Conservation (phyloP, 306 rosid genomes). For the Morella rubra region DNA sequence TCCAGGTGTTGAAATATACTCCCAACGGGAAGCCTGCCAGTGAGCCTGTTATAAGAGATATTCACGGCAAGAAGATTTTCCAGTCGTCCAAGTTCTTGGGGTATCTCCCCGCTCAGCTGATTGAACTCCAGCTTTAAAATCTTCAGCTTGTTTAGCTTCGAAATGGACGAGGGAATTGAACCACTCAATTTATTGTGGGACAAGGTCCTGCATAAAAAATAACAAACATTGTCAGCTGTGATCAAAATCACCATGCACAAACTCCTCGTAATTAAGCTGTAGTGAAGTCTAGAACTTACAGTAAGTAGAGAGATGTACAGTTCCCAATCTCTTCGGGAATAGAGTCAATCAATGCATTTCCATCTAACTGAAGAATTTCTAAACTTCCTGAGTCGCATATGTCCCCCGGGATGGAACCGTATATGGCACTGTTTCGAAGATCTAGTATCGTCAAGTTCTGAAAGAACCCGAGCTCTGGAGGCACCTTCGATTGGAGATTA, state of each 20-base stretch:
- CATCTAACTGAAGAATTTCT: constrained; percentile 79
- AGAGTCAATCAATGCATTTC: constrained; percentile 61
- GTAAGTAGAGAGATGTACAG: constrained; percentile 74
- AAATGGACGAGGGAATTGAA: constrained; percentile 64
- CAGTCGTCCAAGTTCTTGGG: constrained; percentile 77
- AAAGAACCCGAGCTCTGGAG: constrained; percentile 66
- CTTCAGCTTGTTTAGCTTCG: constrained; percentile 65
- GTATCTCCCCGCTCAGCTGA: constrained; percentile 84
- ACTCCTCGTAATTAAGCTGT: not conserved
- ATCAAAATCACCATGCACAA: not conserved
- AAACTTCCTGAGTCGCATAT: constrained; percentile 77
- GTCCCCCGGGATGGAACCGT: constrained; percentile 67
- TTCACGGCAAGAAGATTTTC: constrained; percentile 81
- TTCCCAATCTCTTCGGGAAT: constrained; percentile 84
- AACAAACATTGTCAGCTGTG: constrained; percentile 11
- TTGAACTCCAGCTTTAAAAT: constrained; percentile 76
- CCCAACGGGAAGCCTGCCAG: constrained; percentile 80
- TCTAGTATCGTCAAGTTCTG: constrained; percentile 65
- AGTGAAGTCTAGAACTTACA: constrained; percentile 50
- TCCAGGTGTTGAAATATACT: constrained; percentile 72
- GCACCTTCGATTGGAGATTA: constrained; percentile 62
- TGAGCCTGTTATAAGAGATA: constrained; percentile 74
- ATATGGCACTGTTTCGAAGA: constrained; percentile 53
- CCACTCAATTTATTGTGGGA: constrained; percentile 77
- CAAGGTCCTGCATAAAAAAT: constrained; percentile 62